A percentile compares a stretch with the other conserved stretches of the same genome.
phyloP scores from a whole-genome alignment of 2,329 filamentous ascomycete genomes.

The Aspergillus fischeri region DNA sequence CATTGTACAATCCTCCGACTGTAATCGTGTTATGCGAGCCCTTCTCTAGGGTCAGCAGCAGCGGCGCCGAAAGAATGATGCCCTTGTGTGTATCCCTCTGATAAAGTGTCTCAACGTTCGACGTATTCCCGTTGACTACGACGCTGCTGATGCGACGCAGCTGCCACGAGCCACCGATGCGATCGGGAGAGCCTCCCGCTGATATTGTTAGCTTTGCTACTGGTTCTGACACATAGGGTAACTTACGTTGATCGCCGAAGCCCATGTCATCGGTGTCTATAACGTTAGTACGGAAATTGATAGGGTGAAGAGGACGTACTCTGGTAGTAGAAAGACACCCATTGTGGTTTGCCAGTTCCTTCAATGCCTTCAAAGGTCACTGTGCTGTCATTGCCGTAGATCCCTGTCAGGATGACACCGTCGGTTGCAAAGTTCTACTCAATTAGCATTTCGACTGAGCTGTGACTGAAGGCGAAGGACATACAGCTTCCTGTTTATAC shows the following conservation, averaged over 20 bases:
- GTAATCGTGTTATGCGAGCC: conserved; percentile 53
- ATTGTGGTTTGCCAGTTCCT: conserved; percentile 51
- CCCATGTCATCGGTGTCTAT: conserved; percentile 22
- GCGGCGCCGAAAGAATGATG: conserved; percentile 55
- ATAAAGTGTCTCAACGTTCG: conserved; percentile 49
- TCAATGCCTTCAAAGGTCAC: conserved; percentile 49
- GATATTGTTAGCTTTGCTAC: background rate
- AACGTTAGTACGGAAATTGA: background rate
- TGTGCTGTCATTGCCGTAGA: conserved; percentile 53
- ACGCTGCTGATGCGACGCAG: conserved; percentile 58
- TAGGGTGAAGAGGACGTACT: conserved; percentile 19
- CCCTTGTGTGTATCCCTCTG: conserved; percentile 58
- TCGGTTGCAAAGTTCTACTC: conserved; percentile 44
- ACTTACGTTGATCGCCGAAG: conserved; percentile 23
- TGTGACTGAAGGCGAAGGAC: background rate
- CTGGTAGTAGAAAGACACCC: conserved; percentile 57
- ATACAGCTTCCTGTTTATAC: conserved; percentile 51
- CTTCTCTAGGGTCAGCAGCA: conserved; percentile 51
- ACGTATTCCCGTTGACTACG: conserved; percentile 51
- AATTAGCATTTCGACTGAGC: background rate
- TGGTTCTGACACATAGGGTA: background rate
- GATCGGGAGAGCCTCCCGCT: conserved; percentile 54
- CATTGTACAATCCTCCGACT: conserved; percentile 55
- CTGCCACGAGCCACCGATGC: conserved; percentile 58
- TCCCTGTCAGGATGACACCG: conserved; percentile 48